Evolutionary conservation across 495 filamentous ascomycete species (phyloP), one percentile per base, ranked within the genome.

Genomic region (Aspergillus sclerotiicarbonarius): DNA sequence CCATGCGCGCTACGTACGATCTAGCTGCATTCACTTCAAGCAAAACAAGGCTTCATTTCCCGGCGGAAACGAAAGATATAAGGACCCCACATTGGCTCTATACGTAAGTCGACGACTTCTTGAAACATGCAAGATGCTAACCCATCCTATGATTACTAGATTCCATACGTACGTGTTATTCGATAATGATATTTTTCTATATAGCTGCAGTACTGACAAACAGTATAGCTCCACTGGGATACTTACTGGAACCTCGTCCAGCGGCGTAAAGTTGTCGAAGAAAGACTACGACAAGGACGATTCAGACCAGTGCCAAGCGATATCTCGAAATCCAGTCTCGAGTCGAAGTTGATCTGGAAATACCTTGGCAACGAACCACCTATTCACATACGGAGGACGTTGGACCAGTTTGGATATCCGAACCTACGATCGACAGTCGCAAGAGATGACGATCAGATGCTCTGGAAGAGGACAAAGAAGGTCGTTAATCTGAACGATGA

Each of bases 341-440:
- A 87, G 54, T 73, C 80, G 16, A 78, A 82, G 48, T 71, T 88
- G 2, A 82, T 87, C 10, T 88, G 86, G 86, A 76, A 83, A 59
- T 85, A 84, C 53, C 72, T 88, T 0, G 81, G 81, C n/a, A 81
- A 77, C 48, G 84, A 89, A 51, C 84, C 81, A 7, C 85, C 85
- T 0, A 71, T 87, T 16, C 87, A 88, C 60, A 81, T 80, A 57
- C 79, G 86, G 9, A 74, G 86, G 31, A 88, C 86, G 1, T 60
- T 89, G 8, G 86, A 89, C 54, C 85, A 88, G 62, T 88, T 80
- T 53, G 84, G 85, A 0, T 87, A 88, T 58, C 85, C 83, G 0
- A 82, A 82, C 45, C 73, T 88, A 0, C 71, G 78, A 16, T 85
- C 87, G 18, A 87, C 86, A 0, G 69, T 82, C 25, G 80, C 83